phyloP scores from a whole-genome alignment of 306 rosid genomes.

The Pterocarpus macrocarpus region DNA sequence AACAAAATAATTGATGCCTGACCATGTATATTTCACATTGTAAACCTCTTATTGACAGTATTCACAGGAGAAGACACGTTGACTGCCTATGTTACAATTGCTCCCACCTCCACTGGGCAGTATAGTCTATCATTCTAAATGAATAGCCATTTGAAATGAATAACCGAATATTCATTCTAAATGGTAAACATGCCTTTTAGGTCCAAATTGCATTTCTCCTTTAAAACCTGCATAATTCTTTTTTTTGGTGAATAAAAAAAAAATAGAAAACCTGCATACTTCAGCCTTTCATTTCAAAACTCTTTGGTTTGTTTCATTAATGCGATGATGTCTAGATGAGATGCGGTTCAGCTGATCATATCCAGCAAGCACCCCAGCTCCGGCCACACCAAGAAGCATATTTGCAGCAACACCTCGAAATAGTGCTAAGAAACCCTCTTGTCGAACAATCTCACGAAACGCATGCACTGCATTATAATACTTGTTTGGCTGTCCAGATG shows the following conservation, averaged over 20 bases:
- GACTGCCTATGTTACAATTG: constrained; percentile 21
- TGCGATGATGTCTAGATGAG: constrained; percentile 54
- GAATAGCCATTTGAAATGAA: constrained; percentile 28
- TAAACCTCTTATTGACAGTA: constrained; percentile 30
- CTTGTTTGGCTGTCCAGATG: constrained; percentile 84
- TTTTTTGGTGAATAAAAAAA: too few species aligned
- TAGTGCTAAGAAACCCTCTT: constrained; percentile 78
- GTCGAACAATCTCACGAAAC: constrained; percentile 72
- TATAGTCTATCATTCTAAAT: not conserved
- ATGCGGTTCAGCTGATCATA: constrained; percentile 82
- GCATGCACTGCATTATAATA: constrained; percentile 77
- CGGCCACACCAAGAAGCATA: constrained; percentile 94
- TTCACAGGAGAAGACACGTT: constrained; percentile 25
- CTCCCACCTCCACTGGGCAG: constrained; percentile 11
- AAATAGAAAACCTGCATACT: not conserved
- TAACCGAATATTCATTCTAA: constrained; percentile 18
- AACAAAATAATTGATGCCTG: constrained; percentile 32
- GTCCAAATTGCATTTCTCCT: constrained; percentile 39
- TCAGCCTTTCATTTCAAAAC: constrained; percentile 57
- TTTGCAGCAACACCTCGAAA: constrained; percentile 90
- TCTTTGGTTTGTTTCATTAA: constrained; percentile 53
- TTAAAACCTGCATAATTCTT: constrained; percentile 4
- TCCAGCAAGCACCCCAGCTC: constrained; percentile 97
- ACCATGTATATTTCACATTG: not conserved
- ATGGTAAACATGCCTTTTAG: constrained; percentile 12